Percentiles rank a stretch among this genome's conserved stretches.
Conservation (phyloP, 306 rosid genomes). For the Trifolium pratense region DNA sequence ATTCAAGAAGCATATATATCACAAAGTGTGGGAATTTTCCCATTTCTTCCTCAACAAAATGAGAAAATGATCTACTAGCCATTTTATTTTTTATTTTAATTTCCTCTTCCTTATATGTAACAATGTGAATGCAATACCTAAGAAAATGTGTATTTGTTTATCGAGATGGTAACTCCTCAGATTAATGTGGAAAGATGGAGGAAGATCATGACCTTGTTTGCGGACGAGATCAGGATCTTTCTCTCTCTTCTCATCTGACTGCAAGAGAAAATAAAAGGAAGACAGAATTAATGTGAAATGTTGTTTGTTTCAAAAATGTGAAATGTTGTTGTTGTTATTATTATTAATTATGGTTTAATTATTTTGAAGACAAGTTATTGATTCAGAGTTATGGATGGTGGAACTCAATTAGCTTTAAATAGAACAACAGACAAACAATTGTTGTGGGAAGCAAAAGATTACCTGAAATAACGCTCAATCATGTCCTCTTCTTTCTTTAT, state of each 20-base stretch:
- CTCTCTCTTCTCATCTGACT: slow-evolving; percentile 32
- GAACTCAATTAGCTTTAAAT: slow-evolving; percentile 51
- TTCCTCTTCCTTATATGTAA: background rate
- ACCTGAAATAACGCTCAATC: slow-evolving; percentile 82
- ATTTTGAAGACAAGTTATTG: slow-evolving; percentile 41
- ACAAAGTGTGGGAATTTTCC: slow-evolving; percentile 73
- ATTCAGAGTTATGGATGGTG: slow-evolving; percentile 55
- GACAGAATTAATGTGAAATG: slow-evolving; percentile 27
- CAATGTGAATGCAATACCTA: background rate
- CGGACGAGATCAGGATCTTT: slow-evolving; percentile 66
- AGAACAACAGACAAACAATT: slow-evolving; percentile 44
- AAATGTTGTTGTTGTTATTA: slow-evolving; percentile 5
- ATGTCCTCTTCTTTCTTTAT: slow-evolving; percentile 40
- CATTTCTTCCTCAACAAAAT: slow-evolving; percentile 60
- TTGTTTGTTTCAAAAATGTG: background rate
- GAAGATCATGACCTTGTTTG: slow-evolving; percentile 72
- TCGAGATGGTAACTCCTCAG: slow-evolving; percentile 17
- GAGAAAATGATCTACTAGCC: slow-evolving; percentile 58
- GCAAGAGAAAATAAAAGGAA: slow-evolving; percentile 19
- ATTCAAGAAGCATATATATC: slow-evolving; percentile 76
- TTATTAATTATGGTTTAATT: background rate
- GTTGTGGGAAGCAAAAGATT: slow-evolving; percentile 24
- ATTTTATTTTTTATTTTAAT: slow-evolving; percentile 21
- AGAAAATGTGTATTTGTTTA: background rate
- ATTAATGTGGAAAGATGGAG: slow-evolving; percentile 43